Percentiles rank a stretch among this genome's conserved stretches.
phyloP scores from a whole-genome alignment of 1,284 basidiomycete species.

The Caloboletus firmus region DNA sequence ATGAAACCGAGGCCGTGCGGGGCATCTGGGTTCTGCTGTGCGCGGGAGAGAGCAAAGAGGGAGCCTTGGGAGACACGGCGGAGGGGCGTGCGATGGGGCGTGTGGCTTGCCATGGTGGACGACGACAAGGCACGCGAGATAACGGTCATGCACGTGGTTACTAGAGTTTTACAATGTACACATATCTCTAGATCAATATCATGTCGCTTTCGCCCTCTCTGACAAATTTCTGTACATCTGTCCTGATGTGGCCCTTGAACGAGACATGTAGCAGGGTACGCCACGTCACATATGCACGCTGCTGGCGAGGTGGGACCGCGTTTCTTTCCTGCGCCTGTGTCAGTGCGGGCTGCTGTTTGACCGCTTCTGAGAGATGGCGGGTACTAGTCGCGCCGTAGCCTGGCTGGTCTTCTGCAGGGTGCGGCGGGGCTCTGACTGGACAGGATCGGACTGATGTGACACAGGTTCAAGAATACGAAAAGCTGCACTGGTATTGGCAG shows the following conservation, averaged over 20 bases:
- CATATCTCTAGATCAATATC: no score
- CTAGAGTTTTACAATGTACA: not conserved
- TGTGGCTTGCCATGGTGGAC: conserved; percentile 29
- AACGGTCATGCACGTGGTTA: no score
- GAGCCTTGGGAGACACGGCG: conserved; percentile 90
- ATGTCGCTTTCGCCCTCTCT: no score
- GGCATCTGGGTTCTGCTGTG: conserved; percentile 65
- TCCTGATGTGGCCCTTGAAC: not conserved
- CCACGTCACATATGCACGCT: not conserved
- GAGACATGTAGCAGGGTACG: not conserved
- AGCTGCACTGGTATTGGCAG: no score
- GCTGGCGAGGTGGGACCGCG: not conserved
- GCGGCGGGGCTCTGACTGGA: not conserved
- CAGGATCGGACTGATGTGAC: not conserved
- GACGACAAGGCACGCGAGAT: not conserved
- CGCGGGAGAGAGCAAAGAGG: conserved; percentile 79
- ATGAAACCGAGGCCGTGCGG: conserved; percentile 86
- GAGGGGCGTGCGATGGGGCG: conserved; percentile 71
- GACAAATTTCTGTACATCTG: no score
- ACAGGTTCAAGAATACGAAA: no score
- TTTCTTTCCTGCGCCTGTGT: no score
- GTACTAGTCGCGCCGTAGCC: not conserved
- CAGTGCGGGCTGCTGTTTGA: no score
- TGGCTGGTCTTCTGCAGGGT: no score
- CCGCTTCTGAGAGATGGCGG: not conserved